Evolutionary conservation across 306 rosid genomes (phyloP).

Genomic region (Prosopis cineraria): DNA sequence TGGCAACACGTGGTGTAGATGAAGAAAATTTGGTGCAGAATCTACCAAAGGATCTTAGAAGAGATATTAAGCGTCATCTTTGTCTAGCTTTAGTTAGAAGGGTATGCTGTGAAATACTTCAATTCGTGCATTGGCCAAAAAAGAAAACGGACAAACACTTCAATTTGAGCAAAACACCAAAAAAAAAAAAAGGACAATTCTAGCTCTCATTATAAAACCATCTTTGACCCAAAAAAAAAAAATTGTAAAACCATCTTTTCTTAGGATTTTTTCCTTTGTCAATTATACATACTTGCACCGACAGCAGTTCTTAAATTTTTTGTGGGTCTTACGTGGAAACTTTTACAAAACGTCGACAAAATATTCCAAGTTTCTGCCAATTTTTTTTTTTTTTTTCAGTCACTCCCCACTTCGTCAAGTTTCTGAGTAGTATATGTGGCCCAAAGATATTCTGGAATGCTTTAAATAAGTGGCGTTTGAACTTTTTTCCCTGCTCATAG

Average conservation of each 20-base stretch:
- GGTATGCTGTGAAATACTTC: slow-evolving; percentile 57
- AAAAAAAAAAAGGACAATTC: not conserved
- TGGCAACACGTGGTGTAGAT: slow-evolving; percentile 97
- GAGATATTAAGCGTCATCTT: slow-evolving; percentile 95
- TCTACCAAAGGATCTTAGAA: slow-evolving; percentile 95
- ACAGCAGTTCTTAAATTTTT: not conserved
- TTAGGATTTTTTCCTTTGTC: not conserved
- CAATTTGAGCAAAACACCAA: slow-evolving; percentile 18
- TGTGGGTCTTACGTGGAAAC: not conserved
- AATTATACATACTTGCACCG: not conserved
- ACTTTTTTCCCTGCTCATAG: not conserved
- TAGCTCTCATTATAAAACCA: not conserved
- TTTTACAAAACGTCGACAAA: not conserved
- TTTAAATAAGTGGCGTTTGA: not conserved
- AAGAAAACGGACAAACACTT: not conserved
- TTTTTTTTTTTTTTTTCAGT: not conserved
- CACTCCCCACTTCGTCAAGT: not conserved
- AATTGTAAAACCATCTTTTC: slow-evolving; percentile 5
- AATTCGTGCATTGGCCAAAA: not conserved
- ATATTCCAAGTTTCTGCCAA: not conserved
- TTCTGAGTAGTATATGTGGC: not conserved
- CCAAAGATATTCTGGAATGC: not conserved
- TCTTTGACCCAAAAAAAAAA: too few relatives aligned
- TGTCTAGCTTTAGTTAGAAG: slow-evolving; percentile 97
- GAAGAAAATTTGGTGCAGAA: slow-evolving; percentile 87